Evolutionary conservation across 2,329 filamentous ascomycete species (phyloP), one percentile per base, ranked within the genome.

Genomic region (Aspergillus awamori): DNA sequence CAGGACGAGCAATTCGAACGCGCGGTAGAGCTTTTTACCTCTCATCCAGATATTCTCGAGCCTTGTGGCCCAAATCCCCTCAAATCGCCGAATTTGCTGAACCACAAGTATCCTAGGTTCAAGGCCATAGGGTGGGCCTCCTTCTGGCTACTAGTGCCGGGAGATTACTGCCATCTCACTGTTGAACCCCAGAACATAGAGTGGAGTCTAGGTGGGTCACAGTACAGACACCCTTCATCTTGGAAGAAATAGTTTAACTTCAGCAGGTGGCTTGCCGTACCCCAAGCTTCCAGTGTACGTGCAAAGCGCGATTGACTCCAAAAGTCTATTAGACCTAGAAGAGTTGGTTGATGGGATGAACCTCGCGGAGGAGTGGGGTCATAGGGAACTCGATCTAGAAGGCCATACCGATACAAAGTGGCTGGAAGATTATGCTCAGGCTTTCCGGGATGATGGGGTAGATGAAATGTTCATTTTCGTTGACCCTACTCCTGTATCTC

Each of bases 261-360:
- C 13, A 26, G 11, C 17, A 60, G 57, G 57, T 11, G 60, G 60
- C 41, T 33, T 69, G 3, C 61, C 66, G 11, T 68, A 65, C 48
- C 66, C 67, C 43, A 67, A 64, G 28, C 61, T 69, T 4, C n/a
- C 52, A 8, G 51, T 55, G 17, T 67, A 57, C 48, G 65, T 57
- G 20, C 64, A 70, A 47, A 65, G 64, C 43, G 51, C 68, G 13
- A 49, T 71, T 11, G 68, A 70, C 53, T 61, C 58, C 1, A 58
- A 57, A 45, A 60, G 63, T 33, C 28, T 58, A 5, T 38, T 64
- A 2, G 63, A 67, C 24, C 54, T 68, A 10, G 59, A 61, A 15
- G 65, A 69, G 30, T 53, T 70, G 11, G 62, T 68, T 26, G 68
- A 69, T 49, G 66, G 66, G 17, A 30, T 49, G 45, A 2, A 49